Percentiles rank a stretch among this genome's conserved stretches.
These are phyloP conservation scores for Ceratocystis papillata DNA, from an alignment of 2,329 filamentous ascomycete genomes.

Conservation along the genomic window DNA sequence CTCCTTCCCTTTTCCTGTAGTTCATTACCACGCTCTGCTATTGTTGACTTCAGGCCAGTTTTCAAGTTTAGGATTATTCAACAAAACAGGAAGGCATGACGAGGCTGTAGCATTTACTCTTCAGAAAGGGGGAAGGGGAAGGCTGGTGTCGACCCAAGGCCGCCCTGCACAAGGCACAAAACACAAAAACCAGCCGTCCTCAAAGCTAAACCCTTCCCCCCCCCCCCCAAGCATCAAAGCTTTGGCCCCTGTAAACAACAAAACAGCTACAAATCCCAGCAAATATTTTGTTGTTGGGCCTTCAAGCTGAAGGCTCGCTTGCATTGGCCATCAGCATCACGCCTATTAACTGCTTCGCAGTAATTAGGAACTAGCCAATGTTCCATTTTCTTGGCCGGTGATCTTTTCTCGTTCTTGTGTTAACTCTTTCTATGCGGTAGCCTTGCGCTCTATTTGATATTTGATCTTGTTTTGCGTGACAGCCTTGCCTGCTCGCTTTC, in stretches of 20 bases:
- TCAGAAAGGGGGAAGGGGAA: not conserved
- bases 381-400: not conserved
- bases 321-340: not conserved
- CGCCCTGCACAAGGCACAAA: not conserved
- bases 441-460: not conserved
- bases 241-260: not conserved
- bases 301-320: not conserved
- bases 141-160: not conserved
- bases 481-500: not conserved
- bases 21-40: not conserved
- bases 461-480: not conserved
- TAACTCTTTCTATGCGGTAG: not conserved
- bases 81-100: conserved; percentile 7
- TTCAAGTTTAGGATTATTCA: not conserved
- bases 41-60: not conserved
- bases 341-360: not conserved
- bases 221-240: no score
- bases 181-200: not conserved
- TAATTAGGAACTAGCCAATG: not conserved
- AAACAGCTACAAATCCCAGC: not conserved
- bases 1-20: no score
- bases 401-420: not conserved
- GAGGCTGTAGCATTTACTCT: not conserved
- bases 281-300: conserved; percentile 7
- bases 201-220: not conserved